Evolutionary conservation across 345 rosid species (phyloP).

Genomic region (Cochlearia excelsa): DNA sequence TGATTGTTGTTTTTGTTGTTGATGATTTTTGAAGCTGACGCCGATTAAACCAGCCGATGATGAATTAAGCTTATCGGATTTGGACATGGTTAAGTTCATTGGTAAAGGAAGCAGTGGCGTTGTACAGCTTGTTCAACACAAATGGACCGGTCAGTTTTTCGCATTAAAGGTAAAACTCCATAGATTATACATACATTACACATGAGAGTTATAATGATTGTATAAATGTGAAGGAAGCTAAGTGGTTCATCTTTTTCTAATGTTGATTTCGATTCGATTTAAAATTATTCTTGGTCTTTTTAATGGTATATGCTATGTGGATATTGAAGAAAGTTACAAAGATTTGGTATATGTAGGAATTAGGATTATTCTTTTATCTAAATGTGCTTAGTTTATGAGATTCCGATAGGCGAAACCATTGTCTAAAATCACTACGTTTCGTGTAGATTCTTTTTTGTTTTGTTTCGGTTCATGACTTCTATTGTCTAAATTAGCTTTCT

Average conservation of each 20-base stretch:
- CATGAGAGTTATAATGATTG: not conserved
- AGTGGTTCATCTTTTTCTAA: not conserved
- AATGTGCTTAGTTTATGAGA: not conserved
- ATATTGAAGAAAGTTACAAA: not conserved
- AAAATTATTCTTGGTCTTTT: too few relatives aligned
- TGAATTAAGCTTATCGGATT: conserved; percentile 69
- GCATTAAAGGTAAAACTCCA: conserved; percentile 97
- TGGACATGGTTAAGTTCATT: conserved; percentile 71
- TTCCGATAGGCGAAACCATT: not conserved
- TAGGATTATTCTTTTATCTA: too few relatives aligned
- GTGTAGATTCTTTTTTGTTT: not conserved
- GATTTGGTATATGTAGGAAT: not conserved
- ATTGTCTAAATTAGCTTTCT: too few relatives aligned
- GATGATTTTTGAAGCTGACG: conserved; percentile 46
- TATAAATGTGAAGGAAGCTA: too few relatives aligned
- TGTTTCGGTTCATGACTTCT: not conserved
- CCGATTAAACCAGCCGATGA: conserved; percentile 69
- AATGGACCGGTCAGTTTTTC: conserved; percentile 86
- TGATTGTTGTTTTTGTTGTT: not conserved
- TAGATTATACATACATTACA: not conserved
- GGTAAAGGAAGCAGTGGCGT: conserved; percentile 95
- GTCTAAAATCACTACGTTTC: conserved; percentile 13
- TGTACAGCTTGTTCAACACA: conserved; percentile 94
- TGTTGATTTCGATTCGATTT: too few relatives aligned
- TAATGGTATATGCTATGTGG: too few relatives aligned